A percentile compares a stretch with the other conserved stretches of the same genome.
phyloP scores from a whole-genome alignment of 805 yeast species.

The Metschnikowia picachoensis region DNA sequence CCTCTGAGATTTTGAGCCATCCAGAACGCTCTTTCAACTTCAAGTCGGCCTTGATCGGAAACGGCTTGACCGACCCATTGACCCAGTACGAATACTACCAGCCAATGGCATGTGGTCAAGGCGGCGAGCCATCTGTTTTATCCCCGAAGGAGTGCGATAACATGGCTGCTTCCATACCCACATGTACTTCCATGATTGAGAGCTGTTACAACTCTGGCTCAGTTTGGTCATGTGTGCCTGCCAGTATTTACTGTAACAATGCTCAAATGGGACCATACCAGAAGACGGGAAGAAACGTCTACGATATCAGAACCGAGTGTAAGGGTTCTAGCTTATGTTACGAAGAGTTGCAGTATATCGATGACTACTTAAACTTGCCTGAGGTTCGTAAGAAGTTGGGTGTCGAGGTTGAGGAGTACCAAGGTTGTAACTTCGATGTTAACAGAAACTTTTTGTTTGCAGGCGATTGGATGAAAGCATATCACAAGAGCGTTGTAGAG shows the following conservation, averaged over 20 bases:
- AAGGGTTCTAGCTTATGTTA: constrained; percentile 71
- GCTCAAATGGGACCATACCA: constrained; percentile 57
- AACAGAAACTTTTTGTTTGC: constrained; percentile 76
- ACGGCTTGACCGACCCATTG: constrained; percentile 83
- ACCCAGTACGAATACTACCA: constrained; percentile 41
- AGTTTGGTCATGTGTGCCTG: constrained; percentile 87
- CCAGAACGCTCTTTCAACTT: constrained; percentile 18
- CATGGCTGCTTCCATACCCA: constrained; percentile 59
- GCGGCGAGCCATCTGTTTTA: constrained; percentile 77
- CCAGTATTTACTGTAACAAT: constrained; percentile 83
- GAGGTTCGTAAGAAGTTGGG: constrained; percentile 81
- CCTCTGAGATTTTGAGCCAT: constrained; percentile 63
- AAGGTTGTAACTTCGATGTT: constrained; percentile 74
- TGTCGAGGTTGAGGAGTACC: constrained; percentile 78
- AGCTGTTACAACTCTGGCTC: constrained; percentile 73
- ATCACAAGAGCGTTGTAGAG: constrained; percentile 67
- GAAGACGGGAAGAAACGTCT: constrained; percentile 82
- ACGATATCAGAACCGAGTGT: constrained; percentile 81
- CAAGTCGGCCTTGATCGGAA: constrained; percentile 78
- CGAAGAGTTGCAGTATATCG: constrained; percentile 70
- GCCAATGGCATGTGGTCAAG: constrained; percentile 93
- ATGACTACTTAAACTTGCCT: constrained; percentile 70
- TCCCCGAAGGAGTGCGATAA: constrained; percentile 63
- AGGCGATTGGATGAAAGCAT: constrained; percentile 93
- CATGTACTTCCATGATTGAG: constrained; percentile 73